phyloP scores from a whole-genome alignment of 2,329 filamentous ascomycete species.

The Beauveria brongniartii region DNA sequence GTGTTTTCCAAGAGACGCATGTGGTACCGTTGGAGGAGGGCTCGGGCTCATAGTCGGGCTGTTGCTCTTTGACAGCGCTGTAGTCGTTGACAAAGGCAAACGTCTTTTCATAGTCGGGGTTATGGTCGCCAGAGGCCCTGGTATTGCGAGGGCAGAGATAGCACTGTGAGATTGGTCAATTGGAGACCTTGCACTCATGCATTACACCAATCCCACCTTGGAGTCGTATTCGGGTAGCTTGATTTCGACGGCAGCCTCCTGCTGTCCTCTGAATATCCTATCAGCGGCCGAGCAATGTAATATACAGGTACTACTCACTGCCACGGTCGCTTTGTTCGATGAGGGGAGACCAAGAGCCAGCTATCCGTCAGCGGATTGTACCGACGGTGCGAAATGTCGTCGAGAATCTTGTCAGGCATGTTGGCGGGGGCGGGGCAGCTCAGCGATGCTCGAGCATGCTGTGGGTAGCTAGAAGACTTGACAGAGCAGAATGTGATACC shows the following conservation, averaged over 20 bases:
- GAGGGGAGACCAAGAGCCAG: slow-evolving; percentile 91
- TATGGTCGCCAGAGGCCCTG: slow-evolving; percentile 76
- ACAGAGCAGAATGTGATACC: background rate
- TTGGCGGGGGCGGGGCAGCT: slow-evolving; percentile 17
- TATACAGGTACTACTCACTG: slow-evolving; percentile 56
- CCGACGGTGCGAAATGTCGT: slow-evolving; percentile 93
- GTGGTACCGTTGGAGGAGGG: slow-evolving; percentile 28
- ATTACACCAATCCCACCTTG: slow-evolving; percentile 35
- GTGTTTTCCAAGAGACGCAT: too few species aligned
- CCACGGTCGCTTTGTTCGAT: slow-evolving; percentile 95
- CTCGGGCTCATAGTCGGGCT: slow-evolving; percentile 61
- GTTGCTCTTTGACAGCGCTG: slow-evolving; percentile 89
- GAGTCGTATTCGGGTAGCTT: slow-evolving; percentile 75
- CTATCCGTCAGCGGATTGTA: slow-evolving; percentile 87
- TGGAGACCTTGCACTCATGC: background rate
- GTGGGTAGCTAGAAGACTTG: background rate
- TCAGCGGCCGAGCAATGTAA: background rate
- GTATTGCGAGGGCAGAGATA: slow-evolving; percentile 91
- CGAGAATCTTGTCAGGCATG: slow-evolving; percentile 70
- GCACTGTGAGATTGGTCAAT: slow-evolving; percentile 47
- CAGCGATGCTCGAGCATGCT: background rate
- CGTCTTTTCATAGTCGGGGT: slow-evolving; percentile 78
- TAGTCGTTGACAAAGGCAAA: slow-evolving; percentile 98
- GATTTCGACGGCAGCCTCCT: slow-evolving; percentile 62
- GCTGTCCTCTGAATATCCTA: slow-evolving; percentile 56